Percentiles rank a stretch among this genome's conserved stretches.
These are phyloP conservation scores for Modicella reniformis DNA, from an alignment of 371 early-diverging fungal genomes.

Conservation along the genomic window DNA sequence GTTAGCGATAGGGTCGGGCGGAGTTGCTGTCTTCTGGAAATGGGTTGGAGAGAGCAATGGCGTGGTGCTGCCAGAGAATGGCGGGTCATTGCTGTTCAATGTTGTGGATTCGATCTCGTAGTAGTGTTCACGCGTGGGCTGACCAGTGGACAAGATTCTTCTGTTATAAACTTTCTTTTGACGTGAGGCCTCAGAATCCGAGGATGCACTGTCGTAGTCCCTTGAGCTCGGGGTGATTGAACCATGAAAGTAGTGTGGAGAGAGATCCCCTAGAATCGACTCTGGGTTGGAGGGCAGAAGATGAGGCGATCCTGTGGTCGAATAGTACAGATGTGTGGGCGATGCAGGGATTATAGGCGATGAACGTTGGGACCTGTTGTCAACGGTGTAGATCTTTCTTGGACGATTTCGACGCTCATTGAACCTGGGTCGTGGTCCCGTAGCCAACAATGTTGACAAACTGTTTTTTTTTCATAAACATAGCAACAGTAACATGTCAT, in stretches of 20 bases:
- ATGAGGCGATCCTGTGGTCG: slow-evolving; percentile 45
- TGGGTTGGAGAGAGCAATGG: slow-evolving; percentile 36
- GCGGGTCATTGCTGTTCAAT: slow-evolving; percentile 45
- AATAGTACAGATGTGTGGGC: slow-evolving; percentile 51
- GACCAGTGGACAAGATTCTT: slow-evolving; percentile 44
- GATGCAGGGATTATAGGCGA: slow-evolving; percentile 51
- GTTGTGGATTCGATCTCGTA: slow-evolving; percentile 53
- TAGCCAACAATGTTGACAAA: slow-evolving; percentile 48
- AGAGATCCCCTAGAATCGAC: slow-evolving; percentile 48
- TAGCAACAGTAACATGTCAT: neutral
- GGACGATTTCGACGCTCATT: slow-evolving; percentile 43
- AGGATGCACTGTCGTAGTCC: slow-evolving; percentile 53
- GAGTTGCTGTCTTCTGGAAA: slow-evolving; percentile 5
- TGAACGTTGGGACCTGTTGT: slow-evolving; percentile 42
- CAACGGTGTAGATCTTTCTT: slow-evolving; percentile 52
- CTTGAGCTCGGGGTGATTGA: slow-evolving; percentile 44
- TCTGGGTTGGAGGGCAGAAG: slow-evolving; percentile 47
- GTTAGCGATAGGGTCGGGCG: slow-evolving; percentile 33
- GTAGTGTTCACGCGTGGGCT: slow-evolving; percentile 38
- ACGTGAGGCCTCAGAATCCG: slow-evolving; percentile 46
- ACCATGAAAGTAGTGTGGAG: slow-evolving; percentile 50
- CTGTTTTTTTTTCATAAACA: slow-evolving; percentile 27
- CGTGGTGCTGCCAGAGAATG: slow-evolving; percentile 51
- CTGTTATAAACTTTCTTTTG: slow-evolving; percentile 33
- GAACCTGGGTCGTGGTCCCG: slow-evolving; percentile 46